Conservation (phyloP, 345 rosid species). For the Angophora floribunda region DNA sequence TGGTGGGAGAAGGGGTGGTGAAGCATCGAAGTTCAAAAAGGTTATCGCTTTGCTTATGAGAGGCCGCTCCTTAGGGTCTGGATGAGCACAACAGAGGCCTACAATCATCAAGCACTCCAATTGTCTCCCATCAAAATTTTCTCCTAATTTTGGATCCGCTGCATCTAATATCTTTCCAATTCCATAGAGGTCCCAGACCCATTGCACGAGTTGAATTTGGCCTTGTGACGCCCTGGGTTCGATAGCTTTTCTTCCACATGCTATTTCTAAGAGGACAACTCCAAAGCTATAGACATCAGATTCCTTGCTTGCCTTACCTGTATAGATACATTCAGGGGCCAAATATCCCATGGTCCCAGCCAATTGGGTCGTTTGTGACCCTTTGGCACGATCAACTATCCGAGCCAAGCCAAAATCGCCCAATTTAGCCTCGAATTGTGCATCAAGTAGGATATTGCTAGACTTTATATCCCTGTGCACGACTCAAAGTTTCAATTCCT, state of each 20-base stretch:
- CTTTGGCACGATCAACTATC: constrained; percentile 15
- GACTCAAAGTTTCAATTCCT: constrained; percentile 13
- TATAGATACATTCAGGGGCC: background rate
- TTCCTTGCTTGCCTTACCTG: no score
- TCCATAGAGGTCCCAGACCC: background rate
- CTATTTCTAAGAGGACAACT: no score
- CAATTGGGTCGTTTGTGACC: constrained; percentile 7
- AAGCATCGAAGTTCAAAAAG: background rate
- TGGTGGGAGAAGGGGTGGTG: background rate
- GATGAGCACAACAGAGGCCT: no score
- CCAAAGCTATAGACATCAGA: no score
- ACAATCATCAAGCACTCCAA: no score
- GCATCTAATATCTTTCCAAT: background rate
- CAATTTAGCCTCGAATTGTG: constrained; percentile 9
- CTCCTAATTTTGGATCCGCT: background rate
- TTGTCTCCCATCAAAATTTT: background rate
- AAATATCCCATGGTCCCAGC: background rate
- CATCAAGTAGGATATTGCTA: constrained; percentile 17
- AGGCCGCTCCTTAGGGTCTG: background rate
- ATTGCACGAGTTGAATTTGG: background rate
- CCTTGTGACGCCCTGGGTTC: background rate
- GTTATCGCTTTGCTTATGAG: background rate
- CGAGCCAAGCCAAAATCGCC: constrained; percentile 30
- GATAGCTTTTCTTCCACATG: no score
- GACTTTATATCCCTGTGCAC: constrained; percentile 24